Percentiles rank a stretch among this genome's conserved stretches.
phyloP scores from a whole-genome alignment of 768 basidiomycete genomes.

The Xerocomus brunneocitrinus region DNA sequence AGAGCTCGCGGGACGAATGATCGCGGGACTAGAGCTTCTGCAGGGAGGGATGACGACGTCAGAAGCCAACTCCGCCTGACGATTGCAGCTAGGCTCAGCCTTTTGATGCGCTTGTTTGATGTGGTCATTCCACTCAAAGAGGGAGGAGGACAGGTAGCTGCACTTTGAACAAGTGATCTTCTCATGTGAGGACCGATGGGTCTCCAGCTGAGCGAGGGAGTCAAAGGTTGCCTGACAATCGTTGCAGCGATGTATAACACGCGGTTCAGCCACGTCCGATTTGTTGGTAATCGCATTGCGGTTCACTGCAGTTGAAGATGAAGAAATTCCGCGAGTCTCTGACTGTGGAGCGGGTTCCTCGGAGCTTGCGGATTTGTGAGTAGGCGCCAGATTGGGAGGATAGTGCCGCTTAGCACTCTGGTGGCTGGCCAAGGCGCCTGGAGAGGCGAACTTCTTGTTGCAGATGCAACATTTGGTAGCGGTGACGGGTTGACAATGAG shows the following conservation, averaged over 20 bases:
- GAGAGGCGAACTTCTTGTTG: slow-evolving; percentile 23
- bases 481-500: slow-evolving; percentile 3
- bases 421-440: slow-evolving; percentile 14
- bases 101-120: slow-evolving; percentile 20
- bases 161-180: slow-evolving; percentile 26
- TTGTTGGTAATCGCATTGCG: not conserved
- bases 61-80: slow-evolving; percentile 8
- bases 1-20: slow-evolving; percentile 14
- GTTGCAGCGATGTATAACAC: slow-evolving; percentile 12
- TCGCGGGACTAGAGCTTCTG: slow-evolving; percentile 14
- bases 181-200: slow-evolving; percentile 17
- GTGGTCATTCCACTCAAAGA: slow-evolving; percentile 27
- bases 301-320: not conserved
- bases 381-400: slow-evolving; percentile 7
- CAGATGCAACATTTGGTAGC: slow-evolving; percentile 22
- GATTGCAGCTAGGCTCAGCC: not conserved
- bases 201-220: slow-evolving; percentile 16
- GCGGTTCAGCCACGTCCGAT: slow-evolving; percentile 1
- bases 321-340: slow-evolving; percentile 3
- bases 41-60: slow-evolving; percentile 1
- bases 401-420: slow-evolving; percentile 23
- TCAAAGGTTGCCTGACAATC: slow-evolving; percentile 18
- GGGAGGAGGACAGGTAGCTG: slow-evolving; percentile 15
- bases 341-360: slow-evolving; percentile 2
- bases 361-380: not conserved